Conservation (phyloP, 2,329 filamentous ascomycete genomes). For the Beauveria scarabaeidicola region DNA sequence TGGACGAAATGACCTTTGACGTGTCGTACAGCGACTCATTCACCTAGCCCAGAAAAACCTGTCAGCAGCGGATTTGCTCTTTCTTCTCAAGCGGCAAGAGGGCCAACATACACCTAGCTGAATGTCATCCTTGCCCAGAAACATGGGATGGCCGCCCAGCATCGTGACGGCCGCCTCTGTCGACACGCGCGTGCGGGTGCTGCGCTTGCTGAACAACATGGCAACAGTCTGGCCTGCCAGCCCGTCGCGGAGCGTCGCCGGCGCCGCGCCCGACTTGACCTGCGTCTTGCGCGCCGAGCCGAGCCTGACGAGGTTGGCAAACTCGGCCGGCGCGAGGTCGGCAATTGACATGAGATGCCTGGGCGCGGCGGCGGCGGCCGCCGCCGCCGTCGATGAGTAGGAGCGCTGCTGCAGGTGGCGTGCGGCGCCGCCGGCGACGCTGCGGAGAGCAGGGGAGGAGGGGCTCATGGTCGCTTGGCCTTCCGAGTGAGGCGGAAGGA, state of each 20-base stretch:
- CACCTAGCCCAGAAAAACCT: conserved; percentile 39
- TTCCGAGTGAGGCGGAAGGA: neutral
- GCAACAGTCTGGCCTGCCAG: conserved; percentile 75
- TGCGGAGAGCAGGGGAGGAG: conserved; percentile 1
- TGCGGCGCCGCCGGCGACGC: neutral
- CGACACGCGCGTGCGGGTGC: conserved; percentile 85
- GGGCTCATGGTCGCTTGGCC: neutral
- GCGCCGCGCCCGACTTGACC: conserved; percentile 57
- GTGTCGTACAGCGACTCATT: conserved; percentile 96
- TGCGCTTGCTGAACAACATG: conserved; percentile 95
- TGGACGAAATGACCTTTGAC: conserved; percentile 84
- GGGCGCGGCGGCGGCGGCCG: conserved; percentile 32
- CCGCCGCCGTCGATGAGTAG: neutral
- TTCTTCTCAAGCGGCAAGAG: neutral
- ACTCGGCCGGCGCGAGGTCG: conserved; percentile 72
- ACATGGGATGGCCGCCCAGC: conserved; percentile 92
- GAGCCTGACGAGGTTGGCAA: conserved; percentile 75
- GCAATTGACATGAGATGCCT: conserved; percentile 89
- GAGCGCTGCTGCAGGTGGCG: conserved; percentile 2
- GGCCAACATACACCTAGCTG: conserved; percentile 66
- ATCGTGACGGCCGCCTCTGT: conserved; percentile 85
- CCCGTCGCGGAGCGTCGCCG: conserved; percentile 49
- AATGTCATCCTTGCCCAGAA: conserved; percentile 90
- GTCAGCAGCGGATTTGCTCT: neutral
- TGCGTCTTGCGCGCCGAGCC: conserved; percentile 66